Evolutionary conservation across 768 basidiomycete species (phyloP).

Genomic region (Suillus luteus): DNA sequence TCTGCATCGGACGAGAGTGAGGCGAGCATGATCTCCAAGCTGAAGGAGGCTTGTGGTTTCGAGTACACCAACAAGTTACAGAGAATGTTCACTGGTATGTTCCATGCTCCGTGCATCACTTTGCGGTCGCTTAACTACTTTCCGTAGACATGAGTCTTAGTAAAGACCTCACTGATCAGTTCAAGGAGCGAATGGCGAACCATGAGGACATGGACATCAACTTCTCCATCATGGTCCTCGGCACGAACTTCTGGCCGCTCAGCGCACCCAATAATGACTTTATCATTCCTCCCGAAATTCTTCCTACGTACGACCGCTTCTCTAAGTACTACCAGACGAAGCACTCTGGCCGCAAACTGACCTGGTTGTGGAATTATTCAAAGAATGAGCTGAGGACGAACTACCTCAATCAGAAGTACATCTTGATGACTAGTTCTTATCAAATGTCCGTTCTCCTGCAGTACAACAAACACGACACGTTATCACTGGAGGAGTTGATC

Average conservation of each 20-base stretch:
- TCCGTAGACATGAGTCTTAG: slow-evolving; percentile 88
- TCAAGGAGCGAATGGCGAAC: slow-evolving; percentile 91
- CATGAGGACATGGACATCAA: slow-evolving; percentile 87
- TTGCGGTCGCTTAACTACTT: slow-evolving; percentile 8
- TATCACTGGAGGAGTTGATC: slow-evolving; percentile 78
- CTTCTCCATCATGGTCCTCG: slow-evolving; percentile 91
- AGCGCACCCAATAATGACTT: slow-evolving; percentile 83
- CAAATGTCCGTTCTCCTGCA: slow-evolving; percentile 95
- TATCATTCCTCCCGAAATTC: slow-evolving; percentile 84
- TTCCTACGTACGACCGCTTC: slow-evolving; percentile 88
- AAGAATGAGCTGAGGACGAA: slow-evolving; percentile 96
- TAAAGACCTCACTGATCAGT: slow-evolving; percentile 93
- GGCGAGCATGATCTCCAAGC: slow-evolving; percentile 95
- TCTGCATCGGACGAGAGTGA: slow-evolving; percentile 97
- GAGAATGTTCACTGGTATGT: slow-evolving; percentile 91
- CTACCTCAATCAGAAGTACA: slow-evolving; percentile 93
- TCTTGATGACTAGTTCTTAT: slow-evolving; percentile 92
- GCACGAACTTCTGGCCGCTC: slow-evolving; percentile 95
- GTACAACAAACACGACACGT: slow-evolving; percentile 89
- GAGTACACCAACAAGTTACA: slow-evolving; percentile 96
- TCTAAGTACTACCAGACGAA: slow-evolving; percentile 91
- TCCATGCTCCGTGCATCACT: not conserved
- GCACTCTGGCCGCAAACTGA: slow-evolving; percentile 92
- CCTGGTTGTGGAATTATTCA: slow-evolving; percentile 98
- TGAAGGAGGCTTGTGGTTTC: slow-evolving; percentile 96